Evolutionary conservation across 345 rosid genomes (phyloP).

Genomic region (Laguncularia racemosa): DNA sequence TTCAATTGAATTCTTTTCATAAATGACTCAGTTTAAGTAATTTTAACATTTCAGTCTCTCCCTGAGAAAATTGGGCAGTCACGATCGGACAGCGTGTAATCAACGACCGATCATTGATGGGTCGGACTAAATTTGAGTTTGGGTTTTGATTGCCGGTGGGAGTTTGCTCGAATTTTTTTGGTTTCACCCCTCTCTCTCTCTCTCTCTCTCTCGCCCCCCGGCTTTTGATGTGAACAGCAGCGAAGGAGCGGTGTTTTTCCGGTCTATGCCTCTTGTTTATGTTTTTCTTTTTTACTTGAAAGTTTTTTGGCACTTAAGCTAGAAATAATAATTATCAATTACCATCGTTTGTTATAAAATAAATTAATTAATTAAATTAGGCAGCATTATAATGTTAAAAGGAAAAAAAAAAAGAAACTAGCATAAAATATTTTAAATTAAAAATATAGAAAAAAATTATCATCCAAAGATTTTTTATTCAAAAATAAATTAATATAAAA

Average conservation of each 20-base stretch:
- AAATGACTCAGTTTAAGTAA: too few relatives aligned
- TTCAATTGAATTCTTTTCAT: not conserved
- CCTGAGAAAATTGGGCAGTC: not conserved
- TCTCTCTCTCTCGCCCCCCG: conserved; percentile 5
- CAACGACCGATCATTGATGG: conserved; percentile 8
- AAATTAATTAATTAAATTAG: too few relatives aligned
- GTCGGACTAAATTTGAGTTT: conserved; percentile 1
- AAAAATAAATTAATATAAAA: too few relatives aligned
- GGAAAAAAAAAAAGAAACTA: too few relatives aligned
- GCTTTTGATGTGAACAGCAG: not conserved
- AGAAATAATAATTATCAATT: too few relatives aligned
- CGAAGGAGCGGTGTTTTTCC: conserved; percentile 9
- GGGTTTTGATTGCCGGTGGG: conserved; percentile 2
- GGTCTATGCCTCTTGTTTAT: not conserved
- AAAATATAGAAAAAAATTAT: too few relatives aligned
- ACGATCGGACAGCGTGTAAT: conserved; percentile 6
- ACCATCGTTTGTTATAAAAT: too few relatives aligned
- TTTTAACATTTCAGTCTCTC: not conserved
- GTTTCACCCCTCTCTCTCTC: conserved; percentile 2
- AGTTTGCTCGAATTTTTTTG: conserved; percentile 5
- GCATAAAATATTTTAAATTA: too few relatives aligned
- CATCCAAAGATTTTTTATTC: too few relatives aligned
- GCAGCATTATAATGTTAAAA: too few relatives aligned
- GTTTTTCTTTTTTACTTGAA: not conserved
- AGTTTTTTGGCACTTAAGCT: too few relatives aligned